Evolutionary conservation across 1,139 yeast species (phyloP).

Genomic region (Geotrichum carabidarum): DNA sequence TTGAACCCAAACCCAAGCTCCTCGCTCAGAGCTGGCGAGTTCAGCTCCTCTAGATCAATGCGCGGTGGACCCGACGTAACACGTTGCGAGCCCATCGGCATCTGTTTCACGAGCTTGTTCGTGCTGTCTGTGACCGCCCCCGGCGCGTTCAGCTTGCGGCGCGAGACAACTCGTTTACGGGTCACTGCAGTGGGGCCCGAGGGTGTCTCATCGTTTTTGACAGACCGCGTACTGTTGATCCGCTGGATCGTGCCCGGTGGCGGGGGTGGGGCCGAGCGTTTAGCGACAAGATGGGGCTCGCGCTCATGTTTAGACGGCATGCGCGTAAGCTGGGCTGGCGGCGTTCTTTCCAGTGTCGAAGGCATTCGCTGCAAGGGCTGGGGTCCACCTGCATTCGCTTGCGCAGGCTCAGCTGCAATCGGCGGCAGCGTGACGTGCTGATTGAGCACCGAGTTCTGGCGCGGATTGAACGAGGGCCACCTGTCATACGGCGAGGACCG

Average conservation of each 20-base stretch:
- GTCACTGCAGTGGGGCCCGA: neutral
- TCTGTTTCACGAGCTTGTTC: neutral
- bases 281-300: slow-evolving; percentile 47
- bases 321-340: neutral
- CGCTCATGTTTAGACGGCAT: neutral
- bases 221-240: neutral
- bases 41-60: slow-evolving; percentile 17
- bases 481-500: slow-evolving; percentile 66
- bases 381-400: neutral
- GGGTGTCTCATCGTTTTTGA: no score
- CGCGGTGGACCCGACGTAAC: slow-evolving; percentile 14
- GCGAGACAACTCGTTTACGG: neutral
- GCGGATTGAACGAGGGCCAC: slow-evolving; percentile 18
- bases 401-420: slow-evolving; percentile 10
- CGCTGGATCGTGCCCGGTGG: slow-evolving; percentile 2
- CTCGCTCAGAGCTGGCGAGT: slow-evolving; percentile 16
- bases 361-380: neutral
- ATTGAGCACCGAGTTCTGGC: slow-evolving; percentile 11
- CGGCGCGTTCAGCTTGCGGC: neutral
- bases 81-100: neutral
- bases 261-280: slow-evolving; percentile 63
- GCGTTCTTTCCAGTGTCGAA: neutral
- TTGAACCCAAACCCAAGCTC: slow-evolving; percentile 16
- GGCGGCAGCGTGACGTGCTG: slow-evolving; percentile 14
- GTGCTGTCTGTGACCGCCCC: neutral